Percentiles rank a stretch among this genome's conserved stretches.
phyloP scores from a whole-genome alignment of 31 red algal genomes.

The Porphyra umbilicalis region DNA sequence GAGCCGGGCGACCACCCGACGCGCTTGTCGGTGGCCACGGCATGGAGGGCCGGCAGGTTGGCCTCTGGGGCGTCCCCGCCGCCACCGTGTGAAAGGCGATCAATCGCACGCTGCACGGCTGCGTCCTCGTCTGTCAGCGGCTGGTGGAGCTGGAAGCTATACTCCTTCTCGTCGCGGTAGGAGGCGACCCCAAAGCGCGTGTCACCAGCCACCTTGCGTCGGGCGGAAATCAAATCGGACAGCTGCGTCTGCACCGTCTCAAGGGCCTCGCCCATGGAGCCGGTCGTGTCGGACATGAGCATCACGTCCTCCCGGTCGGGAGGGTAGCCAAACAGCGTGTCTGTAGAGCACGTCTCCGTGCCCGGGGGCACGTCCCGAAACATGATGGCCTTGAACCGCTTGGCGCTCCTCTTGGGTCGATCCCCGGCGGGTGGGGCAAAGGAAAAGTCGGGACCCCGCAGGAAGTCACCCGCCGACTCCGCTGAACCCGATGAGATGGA shows the following conservation, averaged over 20 bases:
- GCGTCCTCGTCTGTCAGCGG: conserved; percentile 2
- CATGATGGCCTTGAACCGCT: too few relatives aligned
- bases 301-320: conserved; percentile 4
- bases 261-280: background rate
- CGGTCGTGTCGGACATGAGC: conserved; percentile 17
- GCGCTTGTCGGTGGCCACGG: conserved; percentile 12
- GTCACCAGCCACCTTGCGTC: background rate
- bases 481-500: too few relatives aligned
- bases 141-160: conserved; percentile 24
- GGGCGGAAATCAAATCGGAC: conserved; percentile 1
- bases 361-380: too few relatives aligned
- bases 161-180: too few relatives aligned
- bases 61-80: conserved; percentile 30
- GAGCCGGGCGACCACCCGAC: conserved; percentile 25
- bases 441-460: too few relatives aligned
- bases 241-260: background rate
- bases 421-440: too few relatives aligned
- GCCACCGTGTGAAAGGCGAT: conserved; percentile 7
- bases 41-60: conserved; percentile 33
- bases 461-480: too few relatives aligned
- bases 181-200: too few relatives aligned
- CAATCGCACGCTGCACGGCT: conserved; percentile 5
- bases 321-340: too few relatives aligned
- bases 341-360: too few relatives aligned
- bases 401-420: too few relatives aligned